Conservation (phyloP, 306 rosid genomes). For the Quercus engelmannii region DNA sequence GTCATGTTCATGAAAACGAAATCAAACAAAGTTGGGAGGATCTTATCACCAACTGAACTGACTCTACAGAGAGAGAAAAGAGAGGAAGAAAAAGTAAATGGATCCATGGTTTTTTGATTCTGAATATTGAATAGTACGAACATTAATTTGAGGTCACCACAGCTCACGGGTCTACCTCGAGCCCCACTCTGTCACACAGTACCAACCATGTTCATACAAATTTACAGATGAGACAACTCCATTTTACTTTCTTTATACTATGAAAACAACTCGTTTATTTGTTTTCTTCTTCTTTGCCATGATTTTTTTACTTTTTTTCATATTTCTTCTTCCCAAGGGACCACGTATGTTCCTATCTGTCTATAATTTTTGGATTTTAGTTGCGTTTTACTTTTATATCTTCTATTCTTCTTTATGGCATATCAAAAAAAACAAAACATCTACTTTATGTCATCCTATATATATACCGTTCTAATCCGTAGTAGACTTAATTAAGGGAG, state of each 20-base stretch:
- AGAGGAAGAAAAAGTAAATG: neutral
- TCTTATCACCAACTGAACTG: neutral
- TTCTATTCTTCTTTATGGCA: neutral
- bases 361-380: conserved; percentile 6
- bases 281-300: too few species aligned
- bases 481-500: neutral
- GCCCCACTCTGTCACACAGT: neutral
- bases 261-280: too few species aligned
- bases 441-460: neutral
- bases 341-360: neutral
- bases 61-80: neutral
- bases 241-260: neutral
- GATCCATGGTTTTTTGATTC: neutral
- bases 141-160: neutral
- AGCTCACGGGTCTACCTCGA: neutral
- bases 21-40: neutral
- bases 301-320: neutral
- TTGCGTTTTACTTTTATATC: neutral
- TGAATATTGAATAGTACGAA: neutral
- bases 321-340: conserved; percentile 1
- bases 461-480: neutral
- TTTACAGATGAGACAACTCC: neutral
- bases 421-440: too few species aligned
- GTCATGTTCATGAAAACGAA: neutral
- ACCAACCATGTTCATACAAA: neutral